Conservation (phyloP, 2,329 filamentous ascomycete species). For the Fusarium citri region DNA sequence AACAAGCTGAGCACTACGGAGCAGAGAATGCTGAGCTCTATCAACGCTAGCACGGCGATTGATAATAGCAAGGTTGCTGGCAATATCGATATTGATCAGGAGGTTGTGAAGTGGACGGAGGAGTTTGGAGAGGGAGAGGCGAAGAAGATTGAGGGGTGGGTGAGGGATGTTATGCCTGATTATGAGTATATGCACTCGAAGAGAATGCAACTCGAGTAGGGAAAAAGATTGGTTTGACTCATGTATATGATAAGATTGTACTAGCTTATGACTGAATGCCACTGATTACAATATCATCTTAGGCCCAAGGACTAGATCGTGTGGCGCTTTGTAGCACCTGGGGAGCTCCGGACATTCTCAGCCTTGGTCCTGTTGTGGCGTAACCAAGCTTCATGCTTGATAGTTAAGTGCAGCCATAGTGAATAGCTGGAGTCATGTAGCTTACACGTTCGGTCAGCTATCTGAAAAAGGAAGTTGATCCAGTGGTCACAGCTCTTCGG, state of each 20-base stretch:
- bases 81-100: constrained; percentile 21
- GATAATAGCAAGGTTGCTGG: constrained; percentile 30
- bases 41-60: constrained; percentile 25
- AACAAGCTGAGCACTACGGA: constrained; percentile 3
- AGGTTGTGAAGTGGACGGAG: constrained; percentile 31
- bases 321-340: not conserved
- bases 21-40: constrained; percentile 31
- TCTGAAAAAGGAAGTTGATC: not conserved
- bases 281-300: not conserved
- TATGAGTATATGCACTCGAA: constrained; percentile 30
- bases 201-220: constrained; percentile 15
- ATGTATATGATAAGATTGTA: not conserved
- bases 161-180: constrained; percentile 28
- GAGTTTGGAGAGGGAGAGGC: constrained; percentile 32
- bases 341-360: not conserved
- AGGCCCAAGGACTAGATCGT: not conserved
- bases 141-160: constrained; percentile 31
- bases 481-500: not conserved
- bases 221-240: rapidly evolving
- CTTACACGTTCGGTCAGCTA: not conserved
- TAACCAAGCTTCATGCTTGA: not conserved
- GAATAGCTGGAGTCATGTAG: not conserved
- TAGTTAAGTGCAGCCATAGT: not conserved
- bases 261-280: not conserved
- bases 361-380: not conserved